Conservation (phyloP, 2,329 filamentous ascomycete genomes). For the Orbilia javanica region DNA sequence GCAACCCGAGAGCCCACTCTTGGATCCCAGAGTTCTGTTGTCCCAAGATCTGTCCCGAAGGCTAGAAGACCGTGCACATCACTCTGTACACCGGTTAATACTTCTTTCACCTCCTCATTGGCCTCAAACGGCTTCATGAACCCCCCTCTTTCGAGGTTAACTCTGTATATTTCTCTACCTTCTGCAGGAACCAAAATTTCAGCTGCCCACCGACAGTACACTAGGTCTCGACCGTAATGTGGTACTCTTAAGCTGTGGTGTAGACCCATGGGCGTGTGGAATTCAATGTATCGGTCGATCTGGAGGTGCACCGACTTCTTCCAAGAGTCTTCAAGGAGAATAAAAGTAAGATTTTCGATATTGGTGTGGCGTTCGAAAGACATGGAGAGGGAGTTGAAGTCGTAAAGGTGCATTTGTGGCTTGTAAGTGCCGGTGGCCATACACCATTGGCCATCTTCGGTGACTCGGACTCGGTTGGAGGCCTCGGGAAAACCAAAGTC, state of each 20-base stretch:
- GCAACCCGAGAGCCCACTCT: conserved; percentile 85
- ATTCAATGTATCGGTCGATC: conserved; percentile 88
- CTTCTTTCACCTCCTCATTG: conserved; percentile 84
- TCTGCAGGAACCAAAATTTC: conserved; percentile 90
- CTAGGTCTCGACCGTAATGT: conserved; percentile 88
- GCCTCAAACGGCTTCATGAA: conserved; percentile 96
- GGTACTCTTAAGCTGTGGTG: conserved; percentile 92
- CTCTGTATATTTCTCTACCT: conserved; percentile 90
- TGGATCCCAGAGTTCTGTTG: conserved; percentile 96
- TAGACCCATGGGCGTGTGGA: conserved; percentile 88
- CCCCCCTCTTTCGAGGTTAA: conserved; percentile 90
- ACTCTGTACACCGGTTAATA: conserved; percentile 90
- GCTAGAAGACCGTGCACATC: conserved; percentile 90
- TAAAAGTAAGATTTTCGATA: conserved; percentile 89
- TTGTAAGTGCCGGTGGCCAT: conserved; percentile 86
- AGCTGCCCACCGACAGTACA: conserved; percentile 83
- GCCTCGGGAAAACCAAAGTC: conserved; percentile 99
- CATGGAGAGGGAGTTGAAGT: conserved; percentile 91
- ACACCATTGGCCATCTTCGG: conserved; percentile 96
- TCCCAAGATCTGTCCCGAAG: conserved; percentile 94
- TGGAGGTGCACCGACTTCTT: conserved; percentile 95
- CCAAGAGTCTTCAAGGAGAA: conserved; percentile 89
- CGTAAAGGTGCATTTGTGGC: conserved; percentile 94
- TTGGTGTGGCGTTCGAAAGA: conserved; percentile 93
- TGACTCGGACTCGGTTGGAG: conserved; percentile 87